A percentile compares a stretch with the other conserved stretches of the same genome.
These are phyloP conservation scores for Coniochaeta prunicola DNA, from an alignment of 2,329 filamentous ascomycete genomes.

Conservation along the genomic window DNA sequence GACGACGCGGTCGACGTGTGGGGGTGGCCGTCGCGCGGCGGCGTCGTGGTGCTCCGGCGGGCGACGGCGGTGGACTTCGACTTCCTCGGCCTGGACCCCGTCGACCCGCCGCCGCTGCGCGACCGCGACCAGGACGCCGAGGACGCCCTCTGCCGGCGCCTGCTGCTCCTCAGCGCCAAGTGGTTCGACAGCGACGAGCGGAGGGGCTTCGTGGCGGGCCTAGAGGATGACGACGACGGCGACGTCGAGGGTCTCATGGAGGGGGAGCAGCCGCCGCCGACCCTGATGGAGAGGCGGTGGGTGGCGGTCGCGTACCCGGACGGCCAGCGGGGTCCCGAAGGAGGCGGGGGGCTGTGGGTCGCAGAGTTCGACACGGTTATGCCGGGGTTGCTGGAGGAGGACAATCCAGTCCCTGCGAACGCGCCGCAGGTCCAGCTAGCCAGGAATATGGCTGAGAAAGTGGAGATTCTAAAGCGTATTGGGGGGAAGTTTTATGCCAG, in stretches of 20 bases:
- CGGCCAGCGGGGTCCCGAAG: background rate
- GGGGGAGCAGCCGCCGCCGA: background rate
- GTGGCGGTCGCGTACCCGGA: background rate
- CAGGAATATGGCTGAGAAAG: background rate
- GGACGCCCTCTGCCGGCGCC: background rate
- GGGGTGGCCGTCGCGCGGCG: background rate
- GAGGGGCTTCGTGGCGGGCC: background rate
- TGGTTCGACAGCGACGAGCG: background rate
- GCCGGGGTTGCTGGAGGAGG: background rate
- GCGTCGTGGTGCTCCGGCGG: background rate
- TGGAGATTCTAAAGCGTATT: conserved; percentile 1
- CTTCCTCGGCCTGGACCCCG: background rate
- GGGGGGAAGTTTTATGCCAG: background rate
- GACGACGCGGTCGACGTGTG: background rate
- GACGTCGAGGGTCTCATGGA: background rate
- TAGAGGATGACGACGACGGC: background rate
- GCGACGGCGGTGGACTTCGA: background rate
- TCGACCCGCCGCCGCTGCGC: background rate
- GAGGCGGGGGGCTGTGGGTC: background rate
- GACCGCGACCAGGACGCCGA: background rate
- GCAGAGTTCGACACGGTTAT: conserved; percentile 1
- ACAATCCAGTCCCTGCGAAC: background rate
- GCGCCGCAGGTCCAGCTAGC: background rate
- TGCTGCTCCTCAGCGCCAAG: background rate
- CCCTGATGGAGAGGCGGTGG: background rate